Conservation (phyloP, 208 protist species). For the Acanthamoeba sp. region DNA sequence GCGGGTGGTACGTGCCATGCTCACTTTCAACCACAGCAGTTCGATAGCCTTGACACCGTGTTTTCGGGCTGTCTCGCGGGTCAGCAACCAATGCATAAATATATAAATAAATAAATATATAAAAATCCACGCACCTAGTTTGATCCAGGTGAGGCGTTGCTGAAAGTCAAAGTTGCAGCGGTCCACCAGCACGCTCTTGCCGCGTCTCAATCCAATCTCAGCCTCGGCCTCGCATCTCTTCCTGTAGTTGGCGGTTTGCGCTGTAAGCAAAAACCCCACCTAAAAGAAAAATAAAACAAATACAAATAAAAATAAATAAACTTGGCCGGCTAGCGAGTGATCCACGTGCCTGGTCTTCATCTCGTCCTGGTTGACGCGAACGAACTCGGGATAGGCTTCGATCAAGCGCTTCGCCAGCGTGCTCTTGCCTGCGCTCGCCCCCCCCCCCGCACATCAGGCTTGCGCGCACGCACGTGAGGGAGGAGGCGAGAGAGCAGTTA, state of each 20-base stretch:
- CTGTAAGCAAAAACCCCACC: background rate
- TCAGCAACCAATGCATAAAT: too few relatives aligned
- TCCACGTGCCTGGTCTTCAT: background rate
- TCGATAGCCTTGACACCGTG: background rate
- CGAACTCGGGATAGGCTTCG: background rate
- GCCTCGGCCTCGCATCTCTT: background rate
- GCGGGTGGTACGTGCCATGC: background rate
- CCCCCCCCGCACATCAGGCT: too few relatives aligned
- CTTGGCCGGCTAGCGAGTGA: background rate
- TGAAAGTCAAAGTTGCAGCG: slow-evolving; percentile 66
- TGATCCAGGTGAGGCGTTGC: slow-evolving; percentile 32
- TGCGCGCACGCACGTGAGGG: background rate
- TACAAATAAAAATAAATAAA: background rate
- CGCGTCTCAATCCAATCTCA: background rate
- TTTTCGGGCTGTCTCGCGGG: background rate
- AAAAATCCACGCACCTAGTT: background rate
- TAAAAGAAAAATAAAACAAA: background rate
- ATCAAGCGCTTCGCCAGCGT: slow-evolving; percentile 37
- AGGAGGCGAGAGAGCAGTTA: background rate
- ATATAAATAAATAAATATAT: too few relatives aligned
- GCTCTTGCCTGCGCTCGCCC: slow-evolving; percentile 23
- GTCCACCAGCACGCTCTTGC: slow-evolving; percentile 16
- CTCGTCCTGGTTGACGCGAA: slow-evolving; percentile 31
- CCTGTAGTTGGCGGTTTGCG: background rate
- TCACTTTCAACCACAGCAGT: slow-evolving; percentile 7